phyloP scores from a whole-genome alignment of 2,329 filamentous ascomycete species.

The Aspergillus arachidicola region DNA sequence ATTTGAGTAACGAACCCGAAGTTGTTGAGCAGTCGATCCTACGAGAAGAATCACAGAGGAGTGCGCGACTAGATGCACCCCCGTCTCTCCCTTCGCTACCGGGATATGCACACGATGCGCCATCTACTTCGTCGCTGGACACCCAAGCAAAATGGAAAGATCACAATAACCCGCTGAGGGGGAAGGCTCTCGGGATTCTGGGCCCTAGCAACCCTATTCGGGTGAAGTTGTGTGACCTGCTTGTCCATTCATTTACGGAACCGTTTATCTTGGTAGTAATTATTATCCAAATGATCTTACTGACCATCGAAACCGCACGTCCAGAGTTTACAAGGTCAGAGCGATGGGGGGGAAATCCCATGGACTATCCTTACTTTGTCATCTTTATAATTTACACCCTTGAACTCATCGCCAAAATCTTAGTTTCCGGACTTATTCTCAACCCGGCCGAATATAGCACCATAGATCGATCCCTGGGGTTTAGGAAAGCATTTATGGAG shows the following conservation, averaged over 20 bases:
- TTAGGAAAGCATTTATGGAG: conserved; percentile 72
- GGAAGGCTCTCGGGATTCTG: conserved; percentile 84
- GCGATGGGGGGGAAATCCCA: conserved; percentile 65
- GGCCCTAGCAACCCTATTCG: conserved; percentile 75
- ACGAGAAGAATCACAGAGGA: conserved; percentile 56
- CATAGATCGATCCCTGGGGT: conserved; percentile 74
- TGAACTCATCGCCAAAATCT: conserved; percentile 78
- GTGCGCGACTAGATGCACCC: conserved; percentile 56
- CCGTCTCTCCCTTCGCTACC: conserved; percentile 52
- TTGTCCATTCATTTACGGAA: conserved; percentile 86
- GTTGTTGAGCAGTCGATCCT: conserved; percentile 72
- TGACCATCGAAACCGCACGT: conserved; percentile 78
- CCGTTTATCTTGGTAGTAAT: conserved; percentile 86
- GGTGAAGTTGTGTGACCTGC: conserved; percentile 73
- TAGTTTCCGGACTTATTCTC: conserved; percentile 90
- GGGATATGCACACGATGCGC: conserved; percentile 49
- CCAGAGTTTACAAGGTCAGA: conserved; percentile 67
- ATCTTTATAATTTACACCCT: conserved; percentile 90
- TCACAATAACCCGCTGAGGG: conserved; percentile 74
- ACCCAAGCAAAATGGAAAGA: conserved; percentile 47
- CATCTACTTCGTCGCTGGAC: conserved; percentile 34
- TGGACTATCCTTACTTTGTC: conserved; percentile 78
- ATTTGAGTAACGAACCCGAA: conserved; percentile 91
- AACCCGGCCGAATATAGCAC: conserved; percentile 93
- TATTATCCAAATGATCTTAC: conserved; percentile 81